phyloP scores from a whole-genome alignment of 768 basidiomycete genomes.

The Boletus tylopilopsis region DNA sequence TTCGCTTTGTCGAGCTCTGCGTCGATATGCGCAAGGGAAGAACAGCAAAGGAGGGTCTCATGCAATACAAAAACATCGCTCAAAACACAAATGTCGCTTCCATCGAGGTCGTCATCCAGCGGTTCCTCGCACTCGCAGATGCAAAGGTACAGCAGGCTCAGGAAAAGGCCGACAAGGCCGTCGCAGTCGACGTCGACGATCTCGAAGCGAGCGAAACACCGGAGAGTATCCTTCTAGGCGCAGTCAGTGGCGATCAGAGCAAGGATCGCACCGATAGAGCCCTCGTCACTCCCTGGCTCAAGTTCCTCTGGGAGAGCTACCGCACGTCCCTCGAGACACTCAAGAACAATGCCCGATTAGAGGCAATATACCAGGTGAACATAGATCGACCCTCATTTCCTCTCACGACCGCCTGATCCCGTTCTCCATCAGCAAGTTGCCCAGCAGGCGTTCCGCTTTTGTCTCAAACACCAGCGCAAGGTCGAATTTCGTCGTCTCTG shows the following conservation, averaged over 20 bases:
- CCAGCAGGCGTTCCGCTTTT: conserved; percentile 96
- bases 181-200: conserved; percentile 86
- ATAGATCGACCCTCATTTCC: fast-evolving
- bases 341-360: conserved; percentile 91
- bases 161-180: conserved; percentile 76
- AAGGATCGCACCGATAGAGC: conserved; percentile 93
- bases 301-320: conserved; percentile 99
- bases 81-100: conserved; percentile 89
- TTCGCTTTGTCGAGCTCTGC: conserved; percentile 94
- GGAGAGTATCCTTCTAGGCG: conserved; percentile 84
- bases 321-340: conserved; percentile 92
- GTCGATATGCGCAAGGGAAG: conserved; percentile 88
- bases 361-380: conserved; percentile 89
- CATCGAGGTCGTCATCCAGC: conserved; percentile 88
- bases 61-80: conserved; percentile 97
- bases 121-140: conserved; percentile 78
- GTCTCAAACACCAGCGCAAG: conserved; percentile 88
- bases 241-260: conserved; percentile 86
- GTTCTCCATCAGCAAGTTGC: conserved; percentile 75
- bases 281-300: conserved; percentile 95
- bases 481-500: conserved; percentile 97
- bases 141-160: conserved; percentile 82
- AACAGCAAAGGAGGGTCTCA: conserved; percentile 82
- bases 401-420: neutral
- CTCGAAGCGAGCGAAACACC: conserved; percentile 95